phyloP scores from a whole-genome alignment of 1,139 yeast genomes.

The Candida sojae region DNA sequence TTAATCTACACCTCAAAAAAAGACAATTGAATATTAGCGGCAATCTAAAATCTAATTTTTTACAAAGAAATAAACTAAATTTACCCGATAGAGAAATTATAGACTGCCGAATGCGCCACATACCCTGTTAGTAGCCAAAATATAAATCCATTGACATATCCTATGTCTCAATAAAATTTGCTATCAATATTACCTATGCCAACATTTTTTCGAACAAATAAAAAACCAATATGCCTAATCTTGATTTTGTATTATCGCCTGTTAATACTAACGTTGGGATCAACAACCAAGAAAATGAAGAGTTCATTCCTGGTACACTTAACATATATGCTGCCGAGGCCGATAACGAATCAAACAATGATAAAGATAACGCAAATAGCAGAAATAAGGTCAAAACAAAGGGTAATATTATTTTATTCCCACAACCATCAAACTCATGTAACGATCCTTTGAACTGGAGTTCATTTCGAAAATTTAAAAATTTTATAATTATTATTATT shows the following conservation, averaged over 20 bases:
- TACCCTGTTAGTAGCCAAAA: not conserved
- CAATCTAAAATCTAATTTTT: not conserved
- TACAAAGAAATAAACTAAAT: not conserved
- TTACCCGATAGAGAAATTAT: too few relatives aligned
- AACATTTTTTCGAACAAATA: too few relatives aligned
- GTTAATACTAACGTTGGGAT: conserved; percentile 10
- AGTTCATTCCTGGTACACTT: conserved; percentile 68
- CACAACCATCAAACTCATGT: conserved; percentile 45
- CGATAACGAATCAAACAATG: conserved; percentile 9
- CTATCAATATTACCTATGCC: not conserved
- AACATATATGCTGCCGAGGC: conserved; percentile 41
- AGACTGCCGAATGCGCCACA: not conserved
- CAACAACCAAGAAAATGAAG: conserved; percentile 24
- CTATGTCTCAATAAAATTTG: not conserved
- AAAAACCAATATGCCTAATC: not conserved
- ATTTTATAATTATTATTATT: conserved; percentile 58
- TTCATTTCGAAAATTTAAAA: conserved; percentile 53
- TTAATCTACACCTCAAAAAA: not conserved
- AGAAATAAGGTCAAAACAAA: conserved; percentile 19
- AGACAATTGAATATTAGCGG: not conserved
- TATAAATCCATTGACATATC: not conserved
- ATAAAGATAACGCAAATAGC: conserved; percentile 20
- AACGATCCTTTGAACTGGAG: conserved; percentile 56
- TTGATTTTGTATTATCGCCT: conserved; percentile 6
- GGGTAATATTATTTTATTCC: conserved; percentile 36